phyloP scores from a whole-genome alignment of 176 grass and related monocot species.

The Oryza longistaminata region DNA sequence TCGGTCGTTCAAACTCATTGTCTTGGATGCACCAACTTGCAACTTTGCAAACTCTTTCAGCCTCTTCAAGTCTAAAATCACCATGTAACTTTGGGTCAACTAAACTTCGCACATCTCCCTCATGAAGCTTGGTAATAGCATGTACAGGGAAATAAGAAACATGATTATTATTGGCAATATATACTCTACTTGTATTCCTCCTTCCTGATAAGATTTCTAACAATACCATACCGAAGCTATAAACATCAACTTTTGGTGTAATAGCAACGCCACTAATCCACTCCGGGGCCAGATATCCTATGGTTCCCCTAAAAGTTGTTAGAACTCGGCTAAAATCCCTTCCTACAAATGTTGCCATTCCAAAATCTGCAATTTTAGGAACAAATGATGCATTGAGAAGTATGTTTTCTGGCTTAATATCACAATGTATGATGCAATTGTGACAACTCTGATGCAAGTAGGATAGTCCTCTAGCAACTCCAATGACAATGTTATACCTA shows the following conservation, averaged over 20 bases:
- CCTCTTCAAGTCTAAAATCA: slow-evolving; percentile 29
- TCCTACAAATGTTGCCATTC: slow-evolving; percentile 40
- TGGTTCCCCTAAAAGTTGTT: slow-evolving; percentile 46
- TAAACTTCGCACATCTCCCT: slow-evolving; percentile 43
- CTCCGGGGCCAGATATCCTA: slow-evolving; percentile 44
- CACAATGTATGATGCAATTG: slow-evolving; percentile 53
- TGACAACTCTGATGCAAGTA: slow-evolving; percentile 46
- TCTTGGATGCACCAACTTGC: slow-evolving; percentile 58
- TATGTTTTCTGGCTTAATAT: slow-evolving; percentile 45
- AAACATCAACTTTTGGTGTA: slow-evolving; percentile 45
- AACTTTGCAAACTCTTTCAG: slow-evolving; percentile 40
- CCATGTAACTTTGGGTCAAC: slow-evolving; percentile 33
- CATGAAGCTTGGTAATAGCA: background rate
- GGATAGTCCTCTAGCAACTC: slow-evolving; percentile 38
- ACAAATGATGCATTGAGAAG: slow-evolving; percentile 20
- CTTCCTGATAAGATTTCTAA: slow-evolving; percentile 41
- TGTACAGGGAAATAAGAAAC: too few species aligned
- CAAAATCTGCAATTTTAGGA: slow-evolving; percentile 51
- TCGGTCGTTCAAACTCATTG: slow-evolving; percentile 27
- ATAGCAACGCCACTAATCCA: slow-evolving; percentile 39
- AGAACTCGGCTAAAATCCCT: slow-evolving; percentile 50
- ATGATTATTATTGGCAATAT: too few species aligned
- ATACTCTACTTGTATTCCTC: slow-evolving; percentile 3
- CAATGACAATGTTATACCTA: background rate
- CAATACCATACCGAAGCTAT: slow-evolving; percentile 51